A percentile compares a stretch with the other conserved stretches of the same genome.
These are phyloP conservation scores for Dictyostelium capitatum DNA, from an alignment of 78 protist genomes.

Conservation along the genomic window DNA sequence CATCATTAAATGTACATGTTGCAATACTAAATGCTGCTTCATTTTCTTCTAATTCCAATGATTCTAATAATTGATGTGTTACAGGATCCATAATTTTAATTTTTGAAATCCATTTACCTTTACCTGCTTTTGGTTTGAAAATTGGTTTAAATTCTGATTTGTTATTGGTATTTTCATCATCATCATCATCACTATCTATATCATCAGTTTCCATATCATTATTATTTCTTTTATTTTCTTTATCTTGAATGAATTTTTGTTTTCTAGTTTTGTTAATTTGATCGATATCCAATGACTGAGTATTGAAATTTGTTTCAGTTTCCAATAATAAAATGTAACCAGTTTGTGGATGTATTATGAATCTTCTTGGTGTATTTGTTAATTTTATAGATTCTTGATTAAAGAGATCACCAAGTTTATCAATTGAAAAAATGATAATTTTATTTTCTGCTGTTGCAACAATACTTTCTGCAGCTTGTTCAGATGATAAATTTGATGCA, in stretches of 20 bases:
- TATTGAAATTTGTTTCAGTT: constrained; percentile 85
- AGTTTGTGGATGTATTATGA: constrained; percentile 83
- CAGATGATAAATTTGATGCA: constrained; percentile 93
- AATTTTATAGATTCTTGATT: constrained; percentile 85
- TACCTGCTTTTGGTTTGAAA: constrained; percentile 75
- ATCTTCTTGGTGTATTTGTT: constrained; percentile 90
- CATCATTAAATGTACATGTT: constrained; percentile 67
- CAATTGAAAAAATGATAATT: constrained; percentile 89
- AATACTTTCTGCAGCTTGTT: constrained; percentile 95
- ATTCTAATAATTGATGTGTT: constrained; percentile 61
- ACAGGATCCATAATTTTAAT: constrained; percentile 89
- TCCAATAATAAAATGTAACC: constrained; percentile 85
- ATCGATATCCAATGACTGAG: background rate
- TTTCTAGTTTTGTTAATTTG: background rate
- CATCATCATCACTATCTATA: constrained; percentile 14
- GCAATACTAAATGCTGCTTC: constrained; percentile 91
- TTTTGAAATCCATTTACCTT: constrained; percentile 93
- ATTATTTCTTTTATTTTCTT: too few relatives aligned
- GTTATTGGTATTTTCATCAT: constrained; percentile 52
- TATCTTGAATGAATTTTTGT: constrained; percentile 21
- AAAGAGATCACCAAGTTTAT: constrained; percentile 91
- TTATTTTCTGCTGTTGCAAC: constrained; percentile 92
- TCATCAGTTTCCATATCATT: constrained; percentile 20
- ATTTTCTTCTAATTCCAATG: constrained; percentile 85
- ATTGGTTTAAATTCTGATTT: constrained; percentile 11